Conservation (phyloP, 768 basidiomycete genomes). For the Lentinula sp. region DNA sequence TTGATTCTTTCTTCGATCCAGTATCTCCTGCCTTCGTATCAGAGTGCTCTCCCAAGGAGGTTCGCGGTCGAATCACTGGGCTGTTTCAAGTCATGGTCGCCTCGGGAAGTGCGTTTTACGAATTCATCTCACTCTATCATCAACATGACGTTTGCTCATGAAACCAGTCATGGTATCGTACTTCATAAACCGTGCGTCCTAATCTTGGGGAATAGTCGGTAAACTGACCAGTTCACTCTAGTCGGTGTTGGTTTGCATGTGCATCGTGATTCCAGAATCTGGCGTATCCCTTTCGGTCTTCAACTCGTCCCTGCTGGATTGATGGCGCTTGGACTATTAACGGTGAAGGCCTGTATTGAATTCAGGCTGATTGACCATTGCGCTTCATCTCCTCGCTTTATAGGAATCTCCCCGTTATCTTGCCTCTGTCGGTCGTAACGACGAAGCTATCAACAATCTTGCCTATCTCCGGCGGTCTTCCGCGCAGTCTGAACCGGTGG, state of each 20-base stretch:
- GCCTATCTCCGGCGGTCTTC: conserved; percentile 35
- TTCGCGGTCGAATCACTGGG: conserved; percentile 62
- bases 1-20: conserved; percentile 11
- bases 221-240: conserved; percentile 16
- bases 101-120: background rate
- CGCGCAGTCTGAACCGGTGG: conserved; percentile 24
- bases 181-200: conserved; percentile 63
- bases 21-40: conserved; percentile 63
- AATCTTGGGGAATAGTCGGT: background rate
- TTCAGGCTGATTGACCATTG: background rate
- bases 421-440: conserved; percentile 35
- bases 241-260: conserved; percentile 59
- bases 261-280: conserved; percentile 41
- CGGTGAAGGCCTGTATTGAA: conserved; percentile 41
- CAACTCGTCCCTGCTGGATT: conserved; percentile 73
- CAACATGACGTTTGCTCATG: conserved; percentile 1
- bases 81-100: conserved; percentile 58
- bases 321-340: conserved; percentile 60
- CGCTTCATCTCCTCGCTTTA: background rate
- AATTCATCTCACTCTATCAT: background rate
- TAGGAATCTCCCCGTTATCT: conserved; percentile 52
- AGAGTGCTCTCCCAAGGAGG: conserved; percentile 63
- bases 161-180: conserved; percentile 81
- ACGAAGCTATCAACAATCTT: conserved; percentile 34
- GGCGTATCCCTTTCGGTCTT: conserved; percentile 72